These are phyloP conservation scores for Tuber calosporum DNA, from an alignment of 495 filamentous ascomycete genomes.

Conservation along the genomic window DNA sequence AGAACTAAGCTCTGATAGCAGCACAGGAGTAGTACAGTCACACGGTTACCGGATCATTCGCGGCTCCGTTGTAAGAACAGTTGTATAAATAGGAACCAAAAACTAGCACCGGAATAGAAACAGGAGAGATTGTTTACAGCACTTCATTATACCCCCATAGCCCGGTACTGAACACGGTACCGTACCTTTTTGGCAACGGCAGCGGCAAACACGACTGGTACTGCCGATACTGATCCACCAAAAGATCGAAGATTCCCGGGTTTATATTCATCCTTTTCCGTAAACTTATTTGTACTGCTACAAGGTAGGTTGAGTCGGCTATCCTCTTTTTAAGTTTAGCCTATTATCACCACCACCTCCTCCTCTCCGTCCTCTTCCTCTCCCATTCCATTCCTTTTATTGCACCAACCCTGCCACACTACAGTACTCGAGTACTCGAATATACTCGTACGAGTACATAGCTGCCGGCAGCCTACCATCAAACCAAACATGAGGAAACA, in stretches of 20 bases:
- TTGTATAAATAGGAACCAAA: background rate
- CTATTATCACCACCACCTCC: background rate
- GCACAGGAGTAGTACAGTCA: constrained; percentile 47
- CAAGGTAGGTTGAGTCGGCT: background rate
- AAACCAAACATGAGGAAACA: background rate
- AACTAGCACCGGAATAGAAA: background rate
- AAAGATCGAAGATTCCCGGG: constrained; percentile 2
- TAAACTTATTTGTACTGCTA: background rate
- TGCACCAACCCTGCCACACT: background rate
- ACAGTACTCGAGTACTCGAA: background rate
- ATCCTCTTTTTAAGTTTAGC: background rate
- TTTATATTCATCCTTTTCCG: background rate
- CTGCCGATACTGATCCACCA: background rate
- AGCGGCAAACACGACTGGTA: background rate
- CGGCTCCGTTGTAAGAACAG: background rate
- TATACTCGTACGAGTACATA: background rate
- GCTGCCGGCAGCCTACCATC: background rate
- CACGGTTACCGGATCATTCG: background rate
- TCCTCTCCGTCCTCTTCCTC: background rate
- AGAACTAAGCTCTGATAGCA: background rate
- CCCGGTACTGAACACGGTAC: background rate
- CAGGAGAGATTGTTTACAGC: background rate
- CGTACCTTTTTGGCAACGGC: background rate
- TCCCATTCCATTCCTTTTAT: background rate
- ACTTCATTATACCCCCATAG: background rate